Percentiles rank a stretch among this genome's conserved stretches.
Evolutionary conservation across 1,139 yeast species (phyloP).

Genomic region (Pichia sp.): DNA sequence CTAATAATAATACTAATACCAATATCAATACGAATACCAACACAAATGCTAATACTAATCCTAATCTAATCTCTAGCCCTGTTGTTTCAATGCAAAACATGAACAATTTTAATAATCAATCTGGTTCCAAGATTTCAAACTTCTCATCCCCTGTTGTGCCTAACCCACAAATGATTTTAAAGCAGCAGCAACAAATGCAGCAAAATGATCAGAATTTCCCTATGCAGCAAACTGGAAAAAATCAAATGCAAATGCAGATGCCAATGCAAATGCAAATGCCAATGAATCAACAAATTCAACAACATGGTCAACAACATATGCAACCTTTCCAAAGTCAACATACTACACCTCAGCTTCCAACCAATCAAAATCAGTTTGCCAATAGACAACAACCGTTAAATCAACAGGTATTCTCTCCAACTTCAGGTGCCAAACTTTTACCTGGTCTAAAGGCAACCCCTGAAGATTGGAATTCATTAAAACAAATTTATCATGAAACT

Average conservation of each 20-base stretch:
- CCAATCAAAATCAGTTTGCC: slow-evolving; percentile 27
- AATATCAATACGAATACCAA: background rate
- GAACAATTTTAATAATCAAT: background rate
- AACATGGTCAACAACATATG: slow-evolving; percentile 1
- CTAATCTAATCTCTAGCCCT: slow-evolving; percentile 9
- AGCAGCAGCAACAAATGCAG: slow-evolving; percentile 10
- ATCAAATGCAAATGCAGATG: slow-evolving; percentile 13
- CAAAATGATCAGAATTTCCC: background rate
- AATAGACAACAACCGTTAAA: slow-evolving; percentile 6
- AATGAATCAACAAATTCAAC: slow-evolving; percentile 1
- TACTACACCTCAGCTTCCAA: slow-evolving; percentile 24
- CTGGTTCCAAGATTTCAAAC: background rate
- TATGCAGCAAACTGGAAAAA: background rate
- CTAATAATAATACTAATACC: background rate
- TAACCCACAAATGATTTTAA: slow-evolving; percentile 11
- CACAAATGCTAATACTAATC: background rate
- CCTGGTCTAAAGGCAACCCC: slow-evolving; percentile 34
- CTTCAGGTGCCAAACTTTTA: slow-evolving; percentile 25
- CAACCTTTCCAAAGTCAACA: slow-evolving; percentile 1
- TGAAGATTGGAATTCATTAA: slow-evolving; percentile 47
- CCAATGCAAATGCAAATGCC: background rate
- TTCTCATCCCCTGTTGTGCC: slow-evolving; percentile 10
- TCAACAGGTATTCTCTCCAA: slow-evolving; percentile 14
- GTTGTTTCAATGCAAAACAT: slow-evolving; percentile 5
- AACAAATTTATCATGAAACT: slow-evolving; percentile 62